Conservation (phyloP, 257 asterid genomes). For the Fraxinus pennsylvanica region DNA sequence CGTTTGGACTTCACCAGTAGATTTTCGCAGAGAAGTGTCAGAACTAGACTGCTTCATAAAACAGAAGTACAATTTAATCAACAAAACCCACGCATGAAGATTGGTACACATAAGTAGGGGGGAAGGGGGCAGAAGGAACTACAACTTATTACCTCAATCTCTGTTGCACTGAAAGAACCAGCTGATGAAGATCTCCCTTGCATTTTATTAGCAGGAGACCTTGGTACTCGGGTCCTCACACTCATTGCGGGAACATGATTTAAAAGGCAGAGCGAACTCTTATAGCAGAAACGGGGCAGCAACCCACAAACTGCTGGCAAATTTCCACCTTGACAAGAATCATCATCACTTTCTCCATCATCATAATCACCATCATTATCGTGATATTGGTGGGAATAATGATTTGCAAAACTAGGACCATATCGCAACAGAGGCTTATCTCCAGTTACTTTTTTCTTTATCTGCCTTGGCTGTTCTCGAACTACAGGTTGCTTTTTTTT, state of each 20-base stretch:
- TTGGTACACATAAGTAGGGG: constrained; percentile 7
- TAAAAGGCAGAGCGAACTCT: constrained; percentile 45
- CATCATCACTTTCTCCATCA: constrained; percentile 62
- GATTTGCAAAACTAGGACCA: constrained; percentile 72
- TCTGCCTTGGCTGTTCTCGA: constrained; percentile 39
- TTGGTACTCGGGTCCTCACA: constrained; percentile 51
- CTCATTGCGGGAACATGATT: constrained; percentile 70
- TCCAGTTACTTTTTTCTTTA: constrained; percentile 36
- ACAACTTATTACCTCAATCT: constrained; percentile 56
- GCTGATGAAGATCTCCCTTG: constrained; percentile 48
- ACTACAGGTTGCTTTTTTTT: constrained; percentile 47
- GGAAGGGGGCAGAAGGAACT: not conserved
- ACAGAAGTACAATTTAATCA: constrained; percentile 13
- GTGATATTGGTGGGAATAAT: constrained; percentile 42
- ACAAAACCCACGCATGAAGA: not conserved
- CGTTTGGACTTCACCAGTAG: constrained; percentile 36
- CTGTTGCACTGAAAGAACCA: constrained; percentile 41
- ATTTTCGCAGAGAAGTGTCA: constrained; percentile 40
- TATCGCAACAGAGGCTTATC: constrained; percentile 67
- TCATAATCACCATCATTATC: constrained; percentile 36
- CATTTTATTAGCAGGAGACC: constrained; percentile 45
- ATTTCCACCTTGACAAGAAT: constrained; percentile 36
- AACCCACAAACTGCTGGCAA: constrained; percentile 60
- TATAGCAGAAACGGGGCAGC: constrained; percentile 74
- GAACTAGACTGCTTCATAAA: constrained; percentile 45